A percentile compares a stretch with the other conserved stretches of the same genome.
Conservation (phyloP, 495 filamentous ascomycete species). For the Podospora tetraspora region DNA sequence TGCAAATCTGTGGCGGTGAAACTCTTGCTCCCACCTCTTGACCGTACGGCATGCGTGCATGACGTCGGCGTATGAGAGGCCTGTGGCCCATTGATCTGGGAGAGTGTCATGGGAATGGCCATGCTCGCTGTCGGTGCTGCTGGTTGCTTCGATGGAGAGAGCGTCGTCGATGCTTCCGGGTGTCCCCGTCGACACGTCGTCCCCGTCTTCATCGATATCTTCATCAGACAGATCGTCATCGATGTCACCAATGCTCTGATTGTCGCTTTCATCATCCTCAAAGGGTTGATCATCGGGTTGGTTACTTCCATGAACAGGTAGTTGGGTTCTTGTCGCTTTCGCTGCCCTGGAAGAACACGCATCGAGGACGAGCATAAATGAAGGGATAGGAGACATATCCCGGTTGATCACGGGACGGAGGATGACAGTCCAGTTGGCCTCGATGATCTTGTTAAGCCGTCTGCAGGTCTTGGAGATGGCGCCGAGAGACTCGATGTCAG, state of each 20-base stretch:
- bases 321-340: conserved; percentile 33
- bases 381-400: conserved; percentile 57
- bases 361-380: conserved; percentile 56
- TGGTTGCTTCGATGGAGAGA: conserved; percentile 1
- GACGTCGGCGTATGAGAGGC: conserved; percentile 24
- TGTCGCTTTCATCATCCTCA: background rate
- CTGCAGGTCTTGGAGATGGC: conserved; percentile 23
- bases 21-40: conserved; percentile 60
- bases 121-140: background rate
- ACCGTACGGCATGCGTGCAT: conserved; percentile 54
- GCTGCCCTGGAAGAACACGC: conserved; percentile 11
- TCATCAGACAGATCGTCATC: background rate
- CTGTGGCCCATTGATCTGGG: conserved; percentile 7
- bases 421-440: conserved; percentile 20
- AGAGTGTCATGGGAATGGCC: background rate
- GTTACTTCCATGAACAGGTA: background rate
- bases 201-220: background rate
- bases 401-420: conserved; percentile 26
- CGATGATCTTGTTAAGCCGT: conserved; percentile 20
- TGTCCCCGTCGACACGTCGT: background rate
- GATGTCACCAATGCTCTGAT: no score
- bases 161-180: conserved; percentile 9
- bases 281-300: background rate
- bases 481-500: conserved; percentile 25
- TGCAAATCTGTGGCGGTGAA: conserved; percentile 65